Evolutionary conservation across 192 early-diverging fungal species (phyloP).

Genomic region (Coemansia sp.): DNA sequence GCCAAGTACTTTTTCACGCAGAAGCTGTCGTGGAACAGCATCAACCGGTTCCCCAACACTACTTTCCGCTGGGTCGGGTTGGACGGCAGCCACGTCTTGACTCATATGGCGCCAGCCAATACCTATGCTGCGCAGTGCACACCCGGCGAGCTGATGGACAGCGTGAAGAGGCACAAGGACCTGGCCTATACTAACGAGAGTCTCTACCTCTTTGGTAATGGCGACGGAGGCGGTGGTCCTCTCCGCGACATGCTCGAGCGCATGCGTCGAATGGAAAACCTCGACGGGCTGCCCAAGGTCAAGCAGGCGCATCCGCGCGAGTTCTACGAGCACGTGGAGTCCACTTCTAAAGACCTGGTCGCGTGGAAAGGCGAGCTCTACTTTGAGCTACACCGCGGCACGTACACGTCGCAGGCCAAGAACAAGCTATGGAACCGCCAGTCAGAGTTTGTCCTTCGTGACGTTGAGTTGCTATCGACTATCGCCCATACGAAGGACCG

Average conservation of each 20-base stretch:
- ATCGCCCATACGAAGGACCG: conserved; percentile 31
- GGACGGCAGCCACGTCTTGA: conserved; percentile 78
- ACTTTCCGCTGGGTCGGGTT: conserved; percentile 92
- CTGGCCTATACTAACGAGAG: conserved; percentile 78
- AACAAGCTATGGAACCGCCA: conserved; percentile 83
- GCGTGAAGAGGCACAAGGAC: conserved; percentile 85
- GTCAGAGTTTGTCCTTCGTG: conserved; percentile 77
- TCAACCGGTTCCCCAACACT: conserved; percentile 95
- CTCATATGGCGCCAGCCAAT: conserved; percentile 86
- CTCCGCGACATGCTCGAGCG: conserved; percentile 79
- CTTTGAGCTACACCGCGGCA: conserved; percentile 97
- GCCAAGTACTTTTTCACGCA: conserved; percentile 97
- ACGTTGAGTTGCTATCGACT: conserved; percentile 74
- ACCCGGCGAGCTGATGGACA: conserved; percentile 60
- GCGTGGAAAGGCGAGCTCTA: conserved; percentile 95
- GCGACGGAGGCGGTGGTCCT: conserved; percentile 96
- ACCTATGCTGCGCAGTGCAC: conserved; percentile 74
- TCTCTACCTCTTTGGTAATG: conserved; percentile 86
- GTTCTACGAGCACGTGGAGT: conserved; percentile 82
- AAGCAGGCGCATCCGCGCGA: conserved; percentile 69
- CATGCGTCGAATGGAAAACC: conserved; percentile 65
- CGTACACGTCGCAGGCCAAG: conserved; percentile 86
- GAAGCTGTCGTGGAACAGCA: conserved; percentile 98
- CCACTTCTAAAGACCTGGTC: conserved; percentile 64
- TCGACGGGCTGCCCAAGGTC: conserved; percentile 75